phyloP scores from a whole-genome alignment of 257 asterid genomes.

The Nicotiana otophora region DNA sequence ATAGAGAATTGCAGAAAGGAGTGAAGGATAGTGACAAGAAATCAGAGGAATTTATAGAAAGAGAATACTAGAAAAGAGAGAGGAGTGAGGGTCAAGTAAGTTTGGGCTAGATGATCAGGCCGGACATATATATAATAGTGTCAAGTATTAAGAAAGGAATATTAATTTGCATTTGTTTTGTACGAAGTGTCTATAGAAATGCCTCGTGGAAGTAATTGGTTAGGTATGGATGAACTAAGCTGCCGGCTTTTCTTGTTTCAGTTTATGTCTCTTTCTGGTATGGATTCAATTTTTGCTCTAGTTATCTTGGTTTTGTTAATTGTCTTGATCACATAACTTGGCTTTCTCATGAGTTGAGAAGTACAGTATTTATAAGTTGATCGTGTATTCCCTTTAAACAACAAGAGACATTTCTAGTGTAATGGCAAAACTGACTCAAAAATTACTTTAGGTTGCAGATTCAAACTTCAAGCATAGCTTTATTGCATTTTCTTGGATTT shows the following conservation, averaged over 20 bases:
- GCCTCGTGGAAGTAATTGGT: conserved; percentile 24
- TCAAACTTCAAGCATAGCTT: not conserved
- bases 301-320: not conserved
- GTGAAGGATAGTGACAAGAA: not conserved
- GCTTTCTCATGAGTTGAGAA: no score
- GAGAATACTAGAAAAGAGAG: not conserved
- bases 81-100: not conserved
- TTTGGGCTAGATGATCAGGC: conserved; percentile 18
- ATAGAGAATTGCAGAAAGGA: not conserved
- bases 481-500: not conserved
- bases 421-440: not conserved
- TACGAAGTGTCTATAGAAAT: not conserved
- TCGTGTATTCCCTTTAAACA: no score
- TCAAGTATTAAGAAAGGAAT: not conserved
- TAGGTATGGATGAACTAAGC: conserved; percentile 24
- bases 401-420: no score
- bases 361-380: no score
- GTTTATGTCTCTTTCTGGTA: not conserved
- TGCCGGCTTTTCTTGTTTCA: conserved; percentile 22
- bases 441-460: not conserved
- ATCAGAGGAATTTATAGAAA: not conserved
- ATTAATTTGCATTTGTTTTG: not conserved
- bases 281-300: not conserved
- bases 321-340: not conserved
- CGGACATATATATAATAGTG: not conserved